Base-by-base conservation (phyloP, 2,329 filamentous ascomycete genomes). In the Penicillium sp. region DNA sequence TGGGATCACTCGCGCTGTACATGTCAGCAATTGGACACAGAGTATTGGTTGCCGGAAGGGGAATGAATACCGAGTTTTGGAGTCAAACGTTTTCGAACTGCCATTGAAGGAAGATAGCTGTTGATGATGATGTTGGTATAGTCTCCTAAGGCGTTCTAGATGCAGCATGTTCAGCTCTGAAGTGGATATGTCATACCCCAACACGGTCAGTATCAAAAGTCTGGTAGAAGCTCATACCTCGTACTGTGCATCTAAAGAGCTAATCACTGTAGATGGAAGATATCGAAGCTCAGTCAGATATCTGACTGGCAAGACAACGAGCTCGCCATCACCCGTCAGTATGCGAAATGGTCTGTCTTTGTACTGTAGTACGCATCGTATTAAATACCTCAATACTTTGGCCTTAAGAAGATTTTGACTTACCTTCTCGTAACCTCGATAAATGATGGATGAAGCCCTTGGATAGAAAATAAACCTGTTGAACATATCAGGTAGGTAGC, bases 271-370 rank as follows among this genome's bases (percentile, higher is more conserved):
- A 6, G 59, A 48, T 16, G 61, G 55, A 5, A 68, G 10, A 19
- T 59, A 52, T 26, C 60, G 63, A 8, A 72, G 48, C 43, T 71
- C 68, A 29, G 64, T 48, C 5, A 67, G 56, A 48, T 72, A 72
- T 21, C 61, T 68, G 5, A 55, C 49, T 13, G 70, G 69, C 45
- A 72, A 51, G 3, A 72, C 61, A 9, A 70, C 56, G 26, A 72
- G 37, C 52, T 72, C 68, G 10, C 66, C 65, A 52, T 72, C 69
- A 2, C 64, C 56, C 16, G 69, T 71, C 24, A 69, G 60, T 26
- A 72, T 59, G 4, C 68, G 63, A 48, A 65, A 72, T 2, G 69
- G 65, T 5, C 33, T 55, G 24, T 68, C 57, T 41, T 63, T 67
- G 57, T 68, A 71, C 69, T 71, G 48, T n/a, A 41, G 3, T n/a